Conservation (phyloP, 73 alveolate genomes). For the Symbiodinium natans region DNA sequence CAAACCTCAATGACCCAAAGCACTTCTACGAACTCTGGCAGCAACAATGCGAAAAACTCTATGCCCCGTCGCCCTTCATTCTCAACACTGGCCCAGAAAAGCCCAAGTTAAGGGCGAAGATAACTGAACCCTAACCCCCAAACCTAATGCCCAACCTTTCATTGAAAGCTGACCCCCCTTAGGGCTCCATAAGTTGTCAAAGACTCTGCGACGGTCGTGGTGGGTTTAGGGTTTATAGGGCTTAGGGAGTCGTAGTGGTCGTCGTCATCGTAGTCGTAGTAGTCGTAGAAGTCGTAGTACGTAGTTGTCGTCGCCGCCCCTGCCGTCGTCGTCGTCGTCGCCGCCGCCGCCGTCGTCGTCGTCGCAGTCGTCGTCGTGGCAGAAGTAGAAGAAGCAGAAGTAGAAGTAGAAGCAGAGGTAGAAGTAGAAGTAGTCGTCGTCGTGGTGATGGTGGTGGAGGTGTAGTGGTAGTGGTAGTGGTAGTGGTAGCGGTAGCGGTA, state of each 20-base stretch:
- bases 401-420: background rate
- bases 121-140: background rate
- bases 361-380: background rate
- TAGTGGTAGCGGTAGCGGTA: too few species aligned
- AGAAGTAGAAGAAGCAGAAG: background rate
- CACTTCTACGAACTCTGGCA: background rate
- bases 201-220: background rate
- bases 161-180: background rate
- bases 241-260: too few species aligned
- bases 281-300: too few species aligned
- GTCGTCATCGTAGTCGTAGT: too few species aligned
- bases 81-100: too few species aligned
- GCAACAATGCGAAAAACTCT: background rate
- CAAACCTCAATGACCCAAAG: background rate
- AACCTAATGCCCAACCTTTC: background rate
- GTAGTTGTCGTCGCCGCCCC: background rate
- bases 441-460: too few species aligned
- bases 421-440: too few species aligned
- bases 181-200: background rate
- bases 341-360: too few species aligned
- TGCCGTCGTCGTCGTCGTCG: too few species aligned
- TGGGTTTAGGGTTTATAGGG: too few species aligned
- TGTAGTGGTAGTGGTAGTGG: too few species aligned
- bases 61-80: background rate
- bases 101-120: too few species aligned